Conservation (phyloP, 2,329 filamentous ascomycete species). For the Dothistroma septosporum region DNA sequence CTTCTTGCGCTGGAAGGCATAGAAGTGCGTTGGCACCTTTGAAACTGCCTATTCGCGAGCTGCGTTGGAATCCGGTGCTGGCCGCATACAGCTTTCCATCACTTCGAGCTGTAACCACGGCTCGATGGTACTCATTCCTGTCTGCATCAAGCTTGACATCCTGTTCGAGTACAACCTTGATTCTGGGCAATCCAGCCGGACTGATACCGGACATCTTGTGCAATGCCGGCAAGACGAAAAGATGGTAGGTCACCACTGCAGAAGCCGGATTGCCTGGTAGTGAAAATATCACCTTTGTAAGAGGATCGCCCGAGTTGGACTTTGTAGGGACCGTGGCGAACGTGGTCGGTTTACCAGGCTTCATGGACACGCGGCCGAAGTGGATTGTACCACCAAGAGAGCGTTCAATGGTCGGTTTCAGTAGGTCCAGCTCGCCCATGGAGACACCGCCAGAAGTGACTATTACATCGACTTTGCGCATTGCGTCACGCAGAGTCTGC, state of each 20-base stretch:
- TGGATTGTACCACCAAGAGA: conserved; percentile 87
- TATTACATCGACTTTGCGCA: conserved; percentile 73
- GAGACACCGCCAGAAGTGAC: conserved; percentile 92
- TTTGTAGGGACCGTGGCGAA: conserved; percentile 82
- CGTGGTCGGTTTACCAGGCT: conserved; percentile 94
- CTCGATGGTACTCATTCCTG: conserved; percentile 87
- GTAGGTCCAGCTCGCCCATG: conserved; percentile 94
- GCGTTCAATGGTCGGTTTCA: conserved; percentile 94
- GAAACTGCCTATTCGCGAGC: conserved; percentile 83
- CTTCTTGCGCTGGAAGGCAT: conserved; percentile 64
- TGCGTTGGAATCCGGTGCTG: conserved; percentile 87
- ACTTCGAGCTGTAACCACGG: conserved; percentile 58
- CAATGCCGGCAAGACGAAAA: conserved; percentile 86
- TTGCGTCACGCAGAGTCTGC: conserved; percentile 66
- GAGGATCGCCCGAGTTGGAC: conserved; percentile 48
- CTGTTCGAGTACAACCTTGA: conserved; percentile 67
- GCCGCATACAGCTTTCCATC: conserved; percentile 68
- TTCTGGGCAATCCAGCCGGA: conserved; percentile 64
- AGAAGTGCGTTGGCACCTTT: conserved; percentile 83
- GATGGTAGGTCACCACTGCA: conserved; percentile 85
- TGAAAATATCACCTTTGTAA: conserved; percentile 74
- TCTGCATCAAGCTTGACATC: conserved; percentile 69
- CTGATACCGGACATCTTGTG: conserved; percentile 69
- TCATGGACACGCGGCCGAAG: conserved; percentile 95
- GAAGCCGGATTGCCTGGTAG: conserved; percentile 92